Conservation (phyloP, 768 basidiomycete genomes). For the Termitomyces sp. region DNA sequence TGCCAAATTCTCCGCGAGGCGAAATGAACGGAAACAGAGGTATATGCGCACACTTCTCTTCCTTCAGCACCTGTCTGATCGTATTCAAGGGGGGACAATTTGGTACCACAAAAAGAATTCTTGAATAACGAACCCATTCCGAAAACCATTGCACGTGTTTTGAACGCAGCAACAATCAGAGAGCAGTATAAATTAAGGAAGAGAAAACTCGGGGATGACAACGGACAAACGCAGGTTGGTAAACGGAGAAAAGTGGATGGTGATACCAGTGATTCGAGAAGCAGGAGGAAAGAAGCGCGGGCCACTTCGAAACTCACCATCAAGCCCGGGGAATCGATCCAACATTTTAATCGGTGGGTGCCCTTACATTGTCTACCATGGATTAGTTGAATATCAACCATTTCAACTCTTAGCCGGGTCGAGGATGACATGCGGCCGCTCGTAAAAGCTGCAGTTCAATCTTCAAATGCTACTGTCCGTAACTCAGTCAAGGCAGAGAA, state of each 20-base stretch:
- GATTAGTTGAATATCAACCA: not conserved
- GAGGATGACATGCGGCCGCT: slow-evolving; percentile 66
- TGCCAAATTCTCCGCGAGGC: slow-evolving; percentile 46
- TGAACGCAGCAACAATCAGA: slow-evolving; percentile 57
- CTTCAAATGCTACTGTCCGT: slow-evolving; percentile 47
- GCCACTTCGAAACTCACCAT: slow-evolving; percentile 33
- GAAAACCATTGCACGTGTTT: slow-evolving; percentile 58
- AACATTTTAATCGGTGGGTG: slow-evolving; percentile 69
- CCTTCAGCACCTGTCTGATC: not conserved
- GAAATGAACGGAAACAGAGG: slow-evolving; percentile 36
- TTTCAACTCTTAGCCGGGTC: slow-evolving; percentile 46
- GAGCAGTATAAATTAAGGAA: slow-evolving; percentile 49
- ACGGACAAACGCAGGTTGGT: slow-evolving; percentile 14
- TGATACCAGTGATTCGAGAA: slow-evolving; percentile 12
- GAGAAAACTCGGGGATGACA: slow-evolving; percentile 28
- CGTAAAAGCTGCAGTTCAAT: slow-evolving; percentile 54
- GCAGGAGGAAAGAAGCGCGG: slow-evolving; percentile 18
- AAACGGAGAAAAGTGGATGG: slow-evolving; percentile 28
- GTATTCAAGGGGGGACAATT: slow-evolving; percentile 39
- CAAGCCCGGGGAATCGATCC: slow-evolving; percentile 62
- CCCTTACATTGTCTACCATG: too few species aligned
- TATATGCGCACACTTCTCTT: slow-evolving; percentile 15
- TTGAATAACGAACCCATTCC: slow-evolving; percentile 57
- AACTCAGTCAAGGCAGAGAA: slow-evolving; percentile 34
- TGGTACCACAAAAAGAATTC: slow-evolving; percentile 38